phyloP scores from a whole-genome alignment of 306 rosid species.

The Luffa acutangula region DNA sequence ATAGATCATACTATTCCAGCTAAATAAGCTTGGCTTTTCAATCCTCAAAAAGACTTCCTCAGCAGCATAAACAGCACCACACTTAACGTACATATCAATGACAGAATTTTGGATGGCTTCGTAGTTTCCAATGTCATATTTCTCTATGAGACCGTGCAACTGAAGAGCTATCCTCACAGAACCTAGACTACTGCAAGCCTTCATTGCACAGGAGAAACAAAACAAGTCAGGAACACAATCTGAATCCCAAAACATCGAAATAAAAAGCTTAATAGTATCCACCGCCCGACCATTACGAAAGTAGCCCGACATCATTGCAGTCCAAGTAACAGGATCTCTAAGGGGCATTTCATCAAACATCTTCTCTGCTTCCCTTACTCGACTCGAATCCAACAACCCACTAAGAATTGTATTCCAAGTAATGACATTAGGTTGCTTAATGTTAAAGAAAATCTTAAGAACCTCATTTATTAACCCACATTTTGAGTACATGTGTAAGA shows the following conservation, averaged over 20 bases:
- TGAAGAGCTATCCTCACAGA: slow-evolving; percentile 27
- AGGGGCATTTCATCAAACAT: slow-evolving; percentile 47
- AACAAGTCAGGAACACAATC: slow-evolving; percentile 19
- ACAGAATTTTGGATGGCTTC: slow-evolving; percentile 30
- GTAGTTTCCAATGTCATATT: slow-evolving; percentile 23
- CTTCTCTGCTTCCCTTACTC: slow-evolving; percentile 23
- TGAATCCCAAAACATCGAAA: slow-evolving; percentile 19
- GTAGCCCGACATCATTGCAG: slow-evolving; percentile 50
- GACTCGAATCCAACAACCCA: slow-evolving; percentile 27
- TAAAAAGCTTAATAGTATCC: slow-evolving; percentile 24
- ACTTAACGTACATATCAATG: slow-evolving; percentile 52
- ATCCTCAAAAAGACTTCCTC: slow-evolving; percentile 27
- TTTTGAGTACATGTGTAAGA: slow-evolving; percentile 41
- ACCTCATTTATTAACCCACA: slow-evolving; percentile 33
- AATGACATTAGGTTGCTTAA: slow-evolving; percentile 21
- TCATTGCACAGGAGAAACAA: slow-evolving; percentile 39
- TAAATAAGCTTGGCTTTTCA: slow-evolving; percentile 41
- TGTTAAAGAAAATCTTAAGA: slow-evolving; percentile 21
- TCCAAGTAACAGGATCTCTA: slow-evolving; percentile 54
- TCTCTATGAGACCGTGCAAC: slow-evolving; percentile 27
- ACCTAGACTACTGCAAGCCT: slow-evolving; percentile 38
- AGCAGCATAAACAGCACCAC: slow-evolving; percentile 30
- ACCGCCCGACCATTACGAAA: slow-evolving; percentile 26
- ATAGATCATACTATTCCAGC: slow-evolving; percentile 58
- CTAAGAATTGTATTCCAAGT: slow-evolving; percentile 48